These are phyloP conservation scores for Phytopythium mirpurense DNA, from an alignment of 352 stramenopile genomes.

Conservation along the genomic window DNA sequence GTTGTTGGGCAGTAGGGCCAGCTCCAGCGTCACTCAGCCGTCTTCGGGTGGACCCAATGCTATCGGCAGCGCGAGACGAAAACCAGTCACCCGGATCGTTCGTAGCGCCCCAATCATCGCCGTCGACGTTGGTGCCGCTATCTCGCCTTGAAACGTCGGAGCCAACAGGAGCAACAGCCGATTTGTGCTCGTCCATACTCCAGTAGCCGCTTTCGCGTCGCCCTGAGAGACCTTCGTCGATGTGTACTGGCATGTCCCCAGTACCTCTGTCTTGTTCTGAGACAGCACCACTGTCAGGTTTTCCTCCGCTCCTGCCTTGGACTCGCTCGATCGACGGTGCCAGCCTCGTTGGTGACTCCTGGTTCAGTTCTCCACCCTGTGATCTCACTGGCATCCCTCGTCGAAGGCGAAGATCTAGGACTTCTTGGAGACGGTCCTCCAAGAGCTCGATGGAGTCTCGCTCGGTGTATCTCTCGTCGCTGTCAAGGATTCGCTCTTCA, in stretches of 20 bases:
- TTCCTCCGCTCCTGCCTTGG: background rate
- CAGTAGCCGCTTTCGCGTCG: background rate
- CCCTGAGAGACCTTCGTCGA: background rate
- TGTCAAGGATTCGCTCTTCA: background rate
- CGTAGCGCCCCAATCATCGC: background rate
- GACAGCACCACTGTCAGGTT: background rate
- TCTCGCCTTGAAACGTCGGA: background rate
- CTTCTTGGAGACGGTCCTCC: constrained; percentile 27
- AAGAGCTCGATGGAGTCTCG: constrained; percentile 17
- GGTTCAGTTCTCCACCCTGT: background rate
- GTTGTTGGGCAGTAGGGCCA: background rate
- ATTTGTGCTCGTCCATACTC: background rate
- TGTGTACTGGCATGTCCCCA: background rate
- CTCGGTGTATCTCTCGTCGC: constrained; percentile 1
- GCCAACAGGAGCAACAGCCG: background rate
- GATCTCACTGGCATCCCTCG: background rate
- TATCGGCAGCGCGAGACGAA: background rate
- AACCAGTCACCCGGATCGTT: too few species aligned
- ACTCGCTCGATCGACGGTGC: background rate
- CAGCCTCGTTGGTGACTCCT: background rate
- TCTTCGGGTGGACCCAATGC: background rate
- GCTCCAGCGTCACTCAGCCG: background rate
- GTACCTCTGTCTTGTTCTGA: background rate
- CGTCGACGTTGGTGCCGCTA: background rate
- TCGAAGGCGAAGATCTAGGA: constrained; percentile 17